Conservation (phyloP, 352 stramenopile species). For the Plasmopara muralis region DNA sequence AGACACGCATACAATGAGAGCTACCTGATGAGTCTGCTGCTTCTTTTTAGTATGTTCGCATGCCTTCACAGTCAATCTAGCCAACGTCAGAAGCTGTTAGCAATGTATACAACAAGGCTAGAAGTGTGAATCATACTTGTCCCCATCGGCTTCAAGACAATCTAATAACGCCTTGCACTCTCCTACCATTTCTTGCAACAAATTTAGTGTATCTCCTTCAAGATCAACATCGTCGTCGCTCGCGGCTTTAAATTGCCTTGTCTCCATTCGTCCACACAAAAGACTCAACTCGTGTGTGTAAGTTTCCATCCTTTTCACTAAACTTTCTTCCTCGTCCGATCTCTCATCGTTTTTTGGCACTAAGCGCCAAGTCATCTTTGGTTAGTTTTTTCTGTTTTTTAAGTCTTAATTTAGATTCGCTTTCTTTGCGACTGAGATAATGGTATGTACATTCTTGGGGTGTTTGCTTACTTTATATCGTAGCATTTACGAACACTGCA, state of each 20-base stretch:
- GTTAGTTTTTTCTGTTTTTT: neutral
- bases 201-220: constrained; percentile 9
- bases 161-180: constrained; percentile 20
- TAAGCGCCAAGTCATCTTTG: neutral
- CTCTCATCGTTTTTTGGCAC: neutral
- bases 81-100: neutral
- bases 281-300: constrained; percentile 18
- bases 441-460: too few species aligned
- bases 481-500: too few species aligned
- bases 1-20: neutral
- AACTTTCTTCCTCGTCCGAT: constrained; percentile 5
- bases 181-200: constrained; percentile 15
- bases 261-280: constrained; percentile 22
- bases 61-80: neutral
- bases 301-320: constrained; percentile 13
- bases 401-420: too few species aligned
- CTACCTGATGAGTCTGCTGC: constrained; percentile 9
- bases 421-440: too few species aligned
- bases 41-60: neutral
- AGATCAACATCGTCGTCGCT: neutral
- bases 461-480: too few species aligned
- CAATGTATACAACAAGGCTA: neutral
- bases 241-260: constrained; percentile 9
- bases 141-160: constrained; percentile 13
- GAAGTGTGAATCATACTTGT: neutral